Percentiles rank a stretch among this genome's conserved stretches.
Conservation (phyloP, 2,329 filamentous ascomycete species). For the Microascus cirrosus region DNA sequence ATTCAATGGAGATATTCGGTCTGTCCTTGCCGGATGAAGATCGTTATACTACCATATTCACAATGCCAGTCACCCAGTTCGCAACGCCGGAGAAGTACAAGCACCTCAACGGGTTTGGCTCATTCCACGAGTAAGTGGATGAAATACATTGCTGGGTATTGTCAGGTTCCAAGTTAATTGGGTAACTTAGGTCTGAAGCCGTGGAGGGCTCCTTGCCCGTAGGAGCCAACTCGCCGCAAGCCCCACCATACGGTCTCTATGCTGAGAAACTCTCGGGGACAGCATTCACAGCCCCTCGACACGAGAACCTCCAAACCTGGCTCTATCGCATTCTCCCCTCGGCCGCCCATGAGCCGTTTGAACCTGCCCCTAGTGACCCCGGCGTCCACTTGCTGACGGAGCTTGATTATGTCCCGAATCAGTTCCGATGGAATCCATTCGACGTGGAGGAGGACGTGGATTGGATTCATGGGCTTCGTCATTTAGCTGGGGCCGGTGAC, state of each 20-base stretch:
- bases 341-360: conserved; percentile 16
- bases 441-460: conserved; percentile 19
- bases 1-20: neutral
- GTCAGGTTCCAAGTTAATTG: too few species aligned
- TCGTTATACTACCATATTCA: neutral
- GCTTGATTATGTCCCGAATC: conserved; percentile 19
- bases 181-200: conserved; percentile 23
- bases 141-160: too few species aligned
- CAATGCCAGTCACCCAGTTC: conserved; percentile 40
- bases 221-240: conserved; percentile 32
- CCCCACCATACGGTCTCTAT: conserved; percentile 27
- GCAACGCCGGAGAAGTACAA: conserved; percentile 46
- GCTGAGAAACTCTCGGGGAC: conserved; percentile 36
- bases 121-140: conserved; percentile 66
- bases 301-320: conserved; percentile 20
- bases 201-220: conserved; percentile 30
- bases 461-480: conserved; percentile 34
- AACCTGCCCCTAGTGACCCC: conserved; percentile 21
- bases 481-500: conserved; percentile 36
- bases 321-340: conserved; percentile 21
- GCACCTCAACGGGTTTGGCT: conserved; percentile 70
- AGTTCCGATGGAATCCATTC: conserved; percentile 2
- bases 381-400: conserved; percentile 35
- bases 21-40: neutral
- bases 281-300: conserved; percentile 19